Evolutionary conservation across 2,329 filamentous ascomycete genomes (phyloP).

Genomic region (Talaromyces rugulosus): DNA sequence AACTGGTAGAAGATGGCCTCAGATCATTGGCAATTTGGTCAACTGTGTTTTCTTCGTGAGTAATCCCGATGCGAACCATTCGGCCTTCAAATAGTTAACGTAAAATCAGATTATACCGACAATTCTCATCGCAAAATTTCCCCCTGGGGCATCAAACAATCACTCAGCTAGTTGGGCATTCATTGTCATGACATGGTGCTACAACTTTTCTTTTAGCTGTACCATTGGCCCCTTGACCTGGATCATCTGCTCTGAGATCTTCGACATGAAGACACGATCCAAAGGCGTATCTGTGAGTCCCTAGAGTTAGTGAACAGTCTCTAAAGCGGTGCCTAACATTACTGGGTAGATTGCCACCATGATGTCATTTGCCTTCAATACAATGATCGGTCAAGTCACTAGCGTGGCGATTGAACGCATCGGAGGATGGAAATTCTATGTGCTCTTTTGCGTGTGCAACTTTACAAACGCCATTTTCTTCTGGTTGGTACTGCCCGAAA

Average conservation of each 20-base stretch:
- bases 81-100: constrained; percentile 32
- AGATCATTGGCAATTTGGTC: constrained; percentile 67
- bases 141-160: constrained; percentile 27
- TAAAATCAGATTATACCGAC: constrained; percentile 17
- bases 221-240: constrained; percentile 66
- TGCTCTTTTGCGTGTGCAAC: constrained; percentile 64
- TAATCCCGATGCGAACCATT: constrained; percentile 55
- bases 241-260: constrained; percentile 63
- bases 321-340: no score
- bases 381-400: constrained; percentile 68
- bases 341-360: constrained; percentile 59
- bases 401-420: constrained; percentile 55
- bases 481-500: constrained; percentile 64
- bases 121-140: constrained; percentile 14
- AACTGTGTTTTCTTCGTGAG: constrained; percentile 57
- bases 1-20: constrained; percentile 65
- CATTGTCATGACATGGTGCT: constrained; percentile 72
- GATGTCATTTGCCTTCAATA: constrained; percentile 71
- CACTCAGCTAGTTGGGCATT: constrained; percentile 65
- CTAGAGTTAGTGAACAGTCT: no score
- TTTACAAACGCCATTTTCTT: constrained; percentile 66
- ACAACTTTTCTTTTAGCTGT: constrained; percentile 71
- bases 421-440: constrained; percentile 55
- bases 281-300: constrained; percentile 60
- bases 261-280: constrained; percentile 69